Conservation (phyloP, 2,329 filamentous ascomycete genomes). For the Nigrospora sphaerica region DNA sequence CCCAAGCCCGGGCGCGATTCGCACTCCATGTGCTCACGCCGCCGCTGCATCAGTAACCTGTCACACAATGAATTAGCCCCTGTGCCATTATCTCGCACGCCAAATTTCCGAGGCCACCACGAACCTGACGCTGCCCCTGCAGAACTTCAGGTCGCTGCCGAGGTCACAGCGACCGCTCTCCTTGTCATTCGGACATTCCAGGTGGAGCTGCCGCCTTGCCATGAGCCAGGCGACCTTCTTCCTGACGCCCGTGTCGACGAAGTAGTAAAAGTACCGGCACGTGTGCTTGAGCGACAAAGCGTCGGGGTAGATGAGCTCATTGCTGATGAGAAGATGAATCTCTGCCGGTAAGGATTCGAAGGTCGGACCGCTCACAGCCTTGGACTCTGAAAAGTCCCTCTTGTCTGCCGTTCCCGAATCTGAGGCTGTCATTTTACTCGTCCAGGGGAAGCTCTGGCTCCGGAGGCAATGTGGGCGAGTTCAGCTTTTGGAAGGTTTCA, state of each 20-base stretch:
- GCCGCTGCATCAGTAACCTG: slow-evolving; percentile 50
- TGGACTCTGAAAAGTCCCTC: too few relatives aligned
- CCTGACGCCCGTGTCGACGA: slow-evolving; percentile 58
- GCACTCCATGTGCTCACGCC: slow-evolving; percentile 54
- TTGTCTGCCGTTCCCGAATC: too few relatives aligned
- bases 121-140: slow-evolving; percentile 50
- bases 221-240: slow-evolving; percentile 66
- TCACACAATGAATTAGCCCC: neutral
- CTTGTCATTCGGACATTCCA: slow-evolving; percentile 56
- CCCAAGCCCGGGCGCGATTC: slow-evolving; percentile 49
- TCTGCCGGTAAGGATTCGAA: slow-evolving; percentile 48
- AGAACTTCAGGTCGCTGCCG: slow-evolving; percentile 53
- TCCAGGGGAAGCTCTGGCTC: too few relatives aligned
- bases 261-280: slow-evolving; percentile 52
- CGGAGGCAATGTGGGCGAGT: too few relatives aligned
- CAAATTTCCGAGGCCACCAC: slow-evolving; percentile 13
- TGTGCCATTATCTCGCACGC: neutral
- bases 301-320: slow-evolving; percentile 60
- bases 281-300: slow-evolving; percentile 64
- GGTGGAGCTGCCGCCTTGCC: slow-evolving; percentile 52
- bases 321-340: slow-evolving; percentile 56
- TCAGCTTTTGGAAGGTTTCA: too few relatives aligned
- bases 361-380: too few relatives aligned
- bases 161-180: slow-evolving; percentile 39
- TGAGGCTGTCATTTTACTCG: too few relatives aligned